Base-by-base conservation (phyloP, 345 rosid species). In the Odontarrhena argentea region DNA sequence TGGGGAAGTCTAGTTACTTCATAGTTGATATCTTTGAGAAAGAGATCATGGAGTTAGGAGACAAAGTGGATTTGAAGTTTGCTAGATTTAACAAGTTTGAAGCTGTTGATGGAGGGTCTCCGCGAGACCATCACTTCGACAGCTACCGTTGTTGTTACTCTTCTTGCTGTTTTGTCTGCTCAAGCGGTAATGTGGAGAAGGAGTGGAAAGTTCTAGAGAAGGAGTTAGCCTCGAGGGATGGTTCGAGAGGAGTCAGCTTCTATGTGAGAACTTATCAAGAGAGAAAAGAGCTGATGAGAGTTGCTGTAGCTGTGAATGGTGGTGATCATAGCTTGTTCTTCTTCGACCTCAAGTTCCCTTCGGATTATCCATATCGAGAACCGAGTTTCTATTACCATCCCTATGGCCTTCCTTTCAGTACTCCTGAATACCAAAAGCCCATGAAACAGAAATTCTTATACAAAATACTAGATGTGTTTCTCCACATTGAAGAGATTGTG, bases 31-130 rank as follows among this genome's bases (percentile, higher is more conserved):
- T 74, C 22, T 74, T 67, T 41, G 64, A 67, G 52, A 67, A 74
- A 9, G 77, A 74, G 46, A 74, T 74, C 46, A 47, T 67, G 63
- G 77, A 74, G 53, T 34, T 74, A 25, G 77, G 77, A 54, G 77
- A 74, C 6, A 41, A 11, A 11, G 59, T 67, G 3, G 77, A 74
- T 62, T 42, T 67, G 41, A 67, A 68, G 59, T 74, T 38, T 54
- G 55, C 24, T 9, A 60, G 53, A 37, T 67, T 74, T 73, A 55
- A 46, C 13, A 74, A 24, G 12, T 55, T 74, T 8, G 60, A 74
- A 11, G 26, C 14, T 40, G 26, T 67, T 8, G 0, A 47, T 46
- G 77, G 69, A 67, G 46, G 9, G 1, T 63, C 65, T 54, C 77
- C 73, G 1, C 12, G 35, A 25, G 73, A 74, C 42, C 77, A 74